Base-by-base conservation (phyloP, 352 stramenopile species). In the Achlya hypogyna region DNA sequence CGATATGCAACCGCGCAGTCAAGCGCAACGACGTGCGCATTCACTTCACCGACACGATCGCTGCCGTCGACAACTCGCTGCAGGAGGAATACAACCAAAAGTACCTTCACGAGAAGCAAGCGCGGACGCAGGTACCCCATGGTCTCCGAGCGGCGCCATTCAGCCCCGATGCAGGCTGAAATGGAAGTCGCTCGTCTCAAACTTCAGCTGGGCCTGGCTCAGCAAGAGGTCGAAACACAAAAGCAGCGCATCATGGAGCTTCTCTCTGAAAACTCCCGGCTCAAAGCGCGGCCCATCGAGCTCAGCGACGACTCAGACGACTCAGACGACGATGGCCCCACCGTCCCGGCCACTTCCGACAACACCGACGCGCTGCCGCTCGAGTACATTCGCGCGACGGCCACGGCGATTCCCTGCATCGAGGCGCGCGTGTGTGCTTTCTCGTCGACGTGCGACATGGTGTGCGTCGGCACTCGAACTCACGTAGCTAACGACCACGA, bases 31-130 rank as follows among this genome's bases (percentile, higher is more conserved):
- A 92, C 51, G 79, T 92, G 28, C 75, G 71, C 28, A 69, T 74
- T 28, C 65, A 89, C 31, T 91, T 87, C 64, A 86, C 78, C 8
- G 75, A 91, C 71, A 79, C 86, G 58, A 78, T 89, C 9, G 79
- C 83, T 9, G 78, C 89, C 23, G 81, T 92, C 20, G 83, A 92
- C 72, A 92, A 89, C 70, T 74, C 79, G 14, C 78, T 77, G 16
- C 45, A 87, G 20, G 78, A 83, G 64, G 73, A 78, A 18, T 80
- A 86, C 72, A 79, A 70, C 28, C 63, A 65, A 29, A 88, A 88
- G 75, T 86, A 76, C 52, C 71, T 89, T 47, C 73, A 65, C 27
- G 79, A 92, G 66, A 86, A 78, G 47, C 68, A 56, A 16, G 75
- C 75, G 31, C 77, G 70, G 51, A 75, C 71, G 8, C 74, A 77